phyloP scores from a whole-genome alignment of 176 grass and related monocot species.

The Zizania latifolia region DNA sequence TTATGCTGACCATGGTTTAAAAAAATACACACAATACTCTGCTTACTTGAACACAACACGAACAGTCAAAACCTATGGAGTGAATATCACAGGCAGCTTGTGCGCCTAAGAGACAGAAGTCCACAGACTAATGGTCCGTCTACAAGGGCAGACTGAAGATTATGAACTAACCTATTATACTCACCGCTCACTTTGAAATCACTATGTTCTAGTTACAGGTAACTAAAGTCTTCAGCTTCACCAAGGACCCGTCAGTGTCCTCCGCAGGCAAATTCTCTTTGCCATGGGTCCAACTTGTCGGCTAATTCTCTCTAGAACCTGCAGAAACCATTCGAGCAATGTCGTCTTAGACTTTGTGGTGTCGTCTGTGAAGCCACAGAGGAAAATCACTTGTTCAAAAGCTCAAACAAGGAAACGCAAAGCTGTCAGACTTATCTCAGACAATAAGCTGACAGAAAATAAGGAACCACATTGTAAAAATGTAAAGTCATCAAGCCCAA shows the following conservation, averaged over 20 bases:
- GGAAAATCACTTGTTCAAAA: background rate
- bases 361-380: background rate
- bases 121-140: slow-evolving; percentile 23
- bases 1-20: slow-evolving; percentile 3
- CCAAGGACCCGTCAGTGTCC: slow-evolving; percentile 74
- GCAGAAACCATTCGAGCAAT: background rate
- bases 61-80: slow-evolving; percentile 18
- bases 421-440: background rate
- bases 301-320: slow-evolving; percentile 45
- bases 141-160: slow-evolving; percentile 29
- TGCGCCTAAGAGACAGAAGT: slow-evolving; percentile 17
- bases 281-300: slow-evolving; percentile 39
- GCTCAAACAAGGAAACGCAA: background rate
- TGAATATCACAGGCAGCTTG: slow-evolving; percentile 21
- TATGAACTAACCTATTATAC: slow-evolving; percentile 23
- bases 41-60: background rate
- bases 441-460: background rate
- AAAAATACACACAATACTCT: slow-evolving; percentile 27
- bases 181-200: slow-evolving; percentile 15
- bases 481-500: background rate
- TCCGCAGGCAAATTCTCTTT: slow-evolving; percentile 64
- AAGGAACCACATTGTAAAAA: background rate
- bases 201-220: slow-evolving; percentile 2
- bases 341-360: background rate
- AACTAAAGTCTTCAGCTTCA: slow-evolving; percentile 28